These are phyloP conservation scores for Aspergillus bombycis DNA, from an alignment of 2,329 filamentous ascomycete genomes.

Conservation along the genomic window DNA sequence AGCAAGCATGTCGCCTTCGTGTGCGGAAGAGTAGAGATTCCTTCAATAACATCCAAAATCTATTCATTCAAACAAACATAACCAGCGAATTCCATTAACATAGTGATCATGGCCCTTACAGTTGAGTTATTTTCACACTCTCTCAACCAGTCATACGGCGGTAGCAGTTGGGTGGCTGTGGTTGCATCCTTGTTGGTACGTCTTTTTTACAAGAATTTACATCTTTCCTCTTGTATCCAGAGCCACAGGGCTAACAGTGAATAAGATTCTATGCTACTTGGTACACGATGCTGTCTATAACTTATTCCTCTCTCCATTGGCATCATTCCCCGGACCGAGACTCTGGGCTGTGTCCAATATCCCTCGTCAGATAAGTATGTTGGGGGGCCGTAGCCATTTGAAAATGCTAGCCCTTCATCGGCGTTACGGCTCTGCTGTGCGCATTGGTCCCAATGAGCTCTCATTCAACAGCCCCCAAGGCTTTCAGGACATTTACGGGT, in stretches of 20 bases:
- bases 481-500: slow-evolving; percentile 39
- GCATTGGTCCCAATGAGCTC: slow-evolving; percentile 40
- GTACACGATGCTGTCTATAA: not conserved
- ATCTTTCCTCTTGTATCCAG: not conserved
- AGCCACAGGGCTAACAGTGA: not conserved
- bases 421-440: slow-evolving; percentile 41
- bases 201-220: not conserved
- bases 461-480: slow-evolving; percentile 35
- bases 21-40: no score
- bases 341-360: slow-evolving; percentile 29
- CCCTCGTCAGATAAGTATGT: slow-evolving; percentile 23
- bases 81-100: not conserved
- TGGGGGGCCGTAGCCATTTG: slow-evolving; percentile 29
- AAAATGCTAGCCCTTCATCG: slow-evolving; percentile 31
- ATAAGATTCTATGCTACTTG: not conserved
- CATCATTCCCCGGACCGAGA: slow-evolving; percentile 30
- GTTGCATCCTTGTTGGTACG: not conserved
- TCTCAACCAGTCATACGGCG: not conserved
- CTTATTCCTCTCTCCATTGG: not conserved
- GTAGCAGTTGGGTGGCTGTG: not conserved
- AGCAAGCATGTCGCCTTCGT: no score
- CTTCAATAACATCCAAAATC: no score
- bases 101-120: not conserved
- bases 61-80: no score
- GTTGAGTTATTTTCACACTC: not conserved